These are phyloP conservation scores for Arabidopsis hybrid DNA, from an alignment of 441 rosid species.

Conservation along the genomic window DNA sequence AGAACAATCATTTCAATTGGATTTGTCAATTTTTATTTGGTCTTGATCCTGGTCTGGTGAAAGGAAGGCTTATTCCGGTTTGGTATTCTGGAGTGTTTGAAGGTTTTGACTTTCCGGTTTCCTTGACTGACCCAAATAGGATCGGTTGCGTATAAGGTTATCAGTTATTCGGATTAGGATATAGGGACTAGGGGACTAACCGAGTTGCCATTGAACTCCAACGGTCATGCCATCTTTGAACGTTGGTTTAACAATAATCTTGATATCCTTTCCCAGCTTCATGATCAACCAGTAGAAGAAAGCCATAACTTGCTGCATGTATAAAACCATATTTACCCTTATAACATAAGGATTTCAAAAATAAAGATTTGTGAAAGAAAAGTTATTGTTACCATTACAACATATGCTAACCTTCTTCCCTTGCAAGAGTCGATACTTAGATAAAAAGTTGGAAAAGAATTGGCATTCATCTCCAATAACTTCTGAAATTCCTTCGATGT, in stretches of 20 bases:
- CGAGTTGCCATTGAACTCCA: slow-evolving; percentile 71
- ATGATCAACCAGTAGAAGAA: slow-evolving; percentile 61
- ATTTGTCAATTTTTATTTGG: neutral
- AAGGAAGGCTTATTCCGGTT: neutral
- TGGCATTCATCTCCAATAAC: slow-evolving; percentile 76
- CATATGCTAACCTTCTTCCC: slow-evolving; percentile 69
- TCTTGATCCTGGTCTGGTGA: neutral
- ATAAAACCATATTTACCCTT: neutral
- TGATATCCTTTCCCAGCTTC: slow-evolving; percentile 61
- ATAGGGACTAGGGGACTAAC: slow-evolving; percentile 45
- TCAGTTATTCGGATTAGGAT: neutral
- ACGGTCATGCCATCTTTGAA: slow-evolving; percentile 68
- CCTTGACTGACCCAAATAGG: neutral
- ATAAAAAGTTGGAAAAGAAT: slow-evolving; percentile 67
- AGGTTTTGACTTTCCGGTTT: neutral
- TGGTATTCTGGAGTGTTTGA: neutral
- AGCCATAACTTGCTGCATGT: slow-evolving; percentile 73
- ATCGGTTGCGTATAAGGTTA: neutral
- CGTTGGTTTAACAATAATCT: slow-evolving; percentile 62
- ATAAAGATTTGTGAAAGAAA: neutral
- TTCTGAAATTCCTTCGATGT: slow-evolving; percentile 58
- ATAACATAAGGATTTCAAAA: too few species aligned
- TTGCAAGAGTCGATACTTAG: slow-evolving; percentile 57
- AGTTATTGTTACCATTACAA: neutral
- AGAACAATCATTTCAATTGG: slow-evolving; percentile 3